These are phyloP conservation scores for Colletotrichum nymphaeae DNA, from an alignment of 2,329 filamentous ascomycete genomes.

Conservation along the genomic window DNA sequence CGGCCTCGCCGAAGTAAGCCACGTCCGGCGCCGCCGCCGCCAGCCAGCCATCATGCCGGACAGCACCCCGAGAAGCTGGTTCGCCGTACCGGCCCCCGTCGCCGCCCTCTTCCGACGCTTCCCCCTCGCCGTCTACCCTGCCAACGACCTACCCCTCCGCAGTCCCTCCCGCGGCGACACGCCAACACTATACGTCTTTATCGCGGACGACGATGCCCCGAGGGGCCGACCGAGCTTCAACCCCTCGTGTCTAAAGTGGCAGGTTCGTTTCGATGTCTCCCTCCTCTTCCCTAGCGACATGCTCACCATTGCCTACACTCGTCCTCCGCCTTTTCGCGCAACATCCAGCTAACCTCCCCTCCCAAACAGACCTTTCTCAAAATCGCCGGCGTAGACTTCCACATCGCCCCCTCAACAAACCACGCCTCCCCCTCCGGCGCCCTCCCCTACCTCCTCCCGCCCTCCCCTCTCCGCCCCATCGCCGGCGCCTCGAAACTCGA, in stretches of 20 bases:
- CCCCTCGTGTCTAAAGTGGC: conserved; percentile 94
- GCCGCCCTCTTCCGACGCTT: conserved; percentile 87
- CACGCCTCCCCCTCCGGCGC: conserved; percentile 90
- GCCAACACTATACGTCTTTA: conserved; percentile 81
- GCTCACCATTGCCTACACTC: background rate
- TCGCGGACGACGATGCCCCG: conserved; percentile 70
- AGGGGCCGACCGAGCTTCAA: conserved; percentile 82
- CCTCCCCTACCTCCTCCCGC: conserved; percentile 86
- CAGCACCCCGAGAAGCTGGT: conserved; percentile 48
- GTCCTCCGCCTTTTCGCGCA: too few relatives aligned
- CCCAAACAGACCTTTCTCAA: conserved; percentile 79
- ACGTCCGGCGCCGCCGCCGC: background rate
- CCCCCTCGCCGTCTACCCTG: conserved; percentile 79
- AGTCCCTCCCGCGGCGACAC: conserved; percentile 55
- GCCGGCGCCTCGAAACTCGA: conserved; percentile 72
- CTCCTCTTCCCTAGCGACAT: background rate
- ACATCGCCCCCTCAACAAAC: conserved; percentile 81
- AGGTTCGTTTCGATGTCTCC: conserved; percentile 68
- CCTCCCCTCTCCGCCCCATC: conserved; percentile 56
- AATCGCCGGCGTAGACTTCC: conserved; percentile 77
- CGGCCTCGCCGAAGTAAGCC: conserved; percentile 21
- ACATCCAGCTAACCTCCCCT: conserved; percentile 14
- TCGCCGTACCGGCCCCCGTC: conserved; percentile 78
- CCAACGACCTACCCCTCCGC: conserved; percentile 79
- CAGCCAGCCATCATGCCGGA: conserved; percentile 29